Base-by-base conservation (phyloP, 129 eudicot species). In the Arctium minus region DNA sequence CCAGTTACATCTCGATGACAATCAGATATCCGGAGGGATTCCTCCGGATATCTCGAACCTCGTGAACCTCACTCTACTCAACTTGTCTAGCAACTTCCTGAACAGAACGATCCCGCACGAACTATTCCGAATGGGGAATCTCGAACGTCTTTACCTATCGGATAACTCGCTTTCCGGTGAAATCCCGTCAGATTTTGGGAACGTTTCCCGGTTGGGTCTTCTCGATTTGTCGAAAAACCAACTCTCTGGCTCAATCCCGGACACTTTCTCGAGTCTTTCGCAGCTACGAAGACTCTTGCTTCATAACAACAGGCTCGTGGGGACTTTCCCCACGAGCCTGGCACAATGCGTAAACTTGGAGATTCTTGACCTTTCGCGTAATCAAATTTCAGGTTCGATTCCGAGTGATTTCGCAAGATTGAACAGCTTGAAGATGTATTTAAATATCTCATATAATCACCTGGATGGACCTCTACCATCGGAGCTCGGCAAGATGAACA, bases 401-500 rank as follows among this genome's bases (percentile, higher is more conserved):
- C 97, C 98, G 1, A 76, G 72, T 4, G 91, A 89, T 68, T 91
- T 94, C 46, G 98, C 98, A 17, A 90, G 95, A 72, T 85, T 94
- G 75, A 94, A 81, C 69, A 94, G 90, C 79, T 86, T 94, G 88
- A 94, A 92, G 80, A 79, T 94, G 84, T 94, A 90, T 86, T 79
- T 94, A 81, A 94, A 94, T 85, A 75, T 94, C 72, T 94, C 98
- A 36, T 70, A 79, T 27, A 94, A 94, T 70, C 88, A 83, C 39
- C 85, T 94, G 35, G 56, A 76, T 74, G 98, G 98, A 18, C 87
- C 89, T 53, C 76, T 94, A 68, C 98, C 98, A 6, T 44, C 87
- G 13, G 97, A 89, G 91, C 85, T 94, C 73, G 89, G 97, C 75
- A 92, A 94, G 82, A 90, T 94, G 98, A 90, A 87, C 85, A 94